These are phyloP conservation scores for Colletotrichum liriopes DNA, from an alignment of 2,329 filamentous ascomycete species.

Conservation along the genomic window DNA sequence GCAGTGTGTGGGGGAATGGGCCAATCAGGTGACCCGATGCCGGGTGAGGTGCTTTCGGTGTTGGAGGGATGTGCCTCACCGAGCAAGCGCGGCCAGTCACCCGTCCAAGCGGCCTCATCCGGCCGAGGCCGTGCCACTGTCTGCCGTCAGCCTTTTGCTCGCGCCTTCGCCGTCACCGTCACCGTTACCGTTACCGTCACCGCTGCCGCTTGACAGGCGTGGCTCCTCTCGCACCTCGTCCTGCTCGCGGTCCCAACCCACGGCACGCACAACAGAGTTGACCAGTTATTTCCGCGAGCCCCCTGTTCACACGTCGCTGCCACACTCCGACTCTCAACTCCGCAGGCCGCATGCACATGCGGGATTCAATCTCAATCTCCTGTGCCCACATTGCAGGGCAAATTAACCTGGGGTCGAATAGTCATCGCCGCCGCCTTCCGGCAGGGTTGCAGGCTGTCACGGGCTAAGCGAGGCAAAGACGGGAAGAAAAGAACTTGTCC, in stretches of 20 bases:
- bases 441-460: slow-evolving; percentile 36
- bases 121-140: slow-evolving; percentile 17
- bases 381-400: slow-evolving; percentile 25
- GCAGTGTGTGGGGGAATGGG: too few relatives aligned
- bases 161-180: slow-evolving; percentile 16
- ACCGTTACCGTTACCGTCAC: slow-evolving; percentile 26
- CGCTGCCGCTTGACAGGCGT: slow-evolving; percentile 17
- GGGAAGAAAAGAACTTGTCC: slow-evolving; percentile 23
- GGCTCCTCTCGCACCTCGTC: not conserved
- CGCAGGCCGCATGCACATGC: slow-evolving; percentile 10
- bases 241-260: slow-evolving; percentile 4
- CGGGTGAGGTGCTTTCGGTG: not conserved
- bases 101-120: slow-evolving; percentile 31
- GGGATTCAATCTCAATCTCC: slow-evolving; percentile 14
- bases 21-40: not conserved
- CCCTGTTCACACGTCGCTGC: not conserved
- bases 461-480: slow-evolving; percentile 33
- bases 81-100: not conserved
- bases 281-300: not conserved
- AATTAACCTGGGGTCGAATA: slow-evolving; percentile 29
- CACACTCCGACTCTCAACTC: slow-evolving; percentile 21
- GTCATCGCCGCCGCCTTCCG: slow-evolving; percentile 19
- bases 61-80: not conserved
- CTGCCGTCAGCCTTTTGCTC: slow-evolving; percentile 8
- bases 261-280: slow-evolving; percentile 7